Percentiles rank a stretch among this genome's conserved stretches.
Conservation (phyloP, 2,329 filamentous ascomycete species). For the Immersiporthe knoxdaviesiana region DNA sequence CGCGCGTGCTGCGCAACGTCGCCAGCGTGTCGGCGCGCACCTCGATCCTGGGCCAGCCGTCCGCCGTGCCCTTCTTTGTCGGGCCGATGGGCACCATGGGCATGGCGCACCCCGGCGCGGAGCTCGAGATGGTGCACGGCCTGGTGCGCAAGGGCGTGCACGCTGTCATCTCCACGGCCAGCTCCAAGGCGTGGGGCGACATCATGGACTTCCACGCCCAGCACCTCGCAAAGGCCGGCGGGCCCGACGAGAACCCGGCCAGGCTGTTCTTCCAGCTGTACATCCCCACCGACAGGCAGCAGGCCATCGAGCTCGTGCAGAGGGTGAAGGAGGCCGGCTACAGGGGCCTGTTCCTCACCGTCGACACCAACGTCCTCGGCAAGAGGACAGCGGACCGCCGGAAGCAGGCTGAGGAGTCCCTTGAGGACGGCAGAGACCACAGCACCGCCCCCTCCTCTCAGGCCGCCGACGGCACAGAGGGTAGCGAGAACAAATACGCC, state of each 20-base stretch:
- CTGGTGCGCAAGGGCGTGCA: conserved; percentile 50
- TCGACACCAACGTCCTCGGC: conserved; percentile 37
- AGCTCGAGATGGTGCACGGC: conserved; percentile 52
- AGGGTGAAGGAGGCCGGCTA: conserved; percentile 40
- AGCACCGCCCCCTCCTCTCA: conserved; percentile 8
- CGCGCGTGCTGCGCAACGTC: conserved; percentile 40
- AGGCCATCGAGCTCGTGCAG: conserved; percentile 38
- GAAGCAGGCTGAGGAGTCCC: conserved; percentile 30
- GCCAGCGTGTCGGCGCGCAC: conserved; percentile 31
- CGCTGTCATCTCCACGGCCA: conserved; percentile 39
- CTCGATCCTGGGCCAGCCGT: conserved; percentile 47
- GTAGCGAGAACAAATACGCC: conserved; percentile 27
- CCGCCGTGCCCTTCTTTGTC: conserved; percentile 54
- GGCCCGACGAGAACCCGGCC: conserved; percentile 28
- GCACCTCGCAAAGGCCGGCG: conserved; percentile 36
- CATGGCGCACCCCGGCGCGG: conserved; percentile 46
- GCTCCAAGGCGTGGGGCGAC: conserved; percentile 38
- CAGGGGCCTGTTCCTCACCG: conserved; percentile 45
- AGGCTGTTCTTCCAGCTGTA: conserved; percentile 40
- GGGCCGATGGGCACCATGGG: conserved; percentile 49
- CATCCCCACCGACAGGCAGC: conserved; percentile 41
- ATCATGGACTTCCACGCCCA: conserved; percentile 41
- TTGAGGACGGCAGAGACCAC: conserved; percentile 27
- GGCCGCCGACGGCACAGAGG: neutral
- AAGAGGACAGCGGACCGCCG: conserved; percentile 33